Evolutionary conservation across 1,139 yeast genomes (phyloP).

Genomic region (Yamadazyma buinensis): DNA sequence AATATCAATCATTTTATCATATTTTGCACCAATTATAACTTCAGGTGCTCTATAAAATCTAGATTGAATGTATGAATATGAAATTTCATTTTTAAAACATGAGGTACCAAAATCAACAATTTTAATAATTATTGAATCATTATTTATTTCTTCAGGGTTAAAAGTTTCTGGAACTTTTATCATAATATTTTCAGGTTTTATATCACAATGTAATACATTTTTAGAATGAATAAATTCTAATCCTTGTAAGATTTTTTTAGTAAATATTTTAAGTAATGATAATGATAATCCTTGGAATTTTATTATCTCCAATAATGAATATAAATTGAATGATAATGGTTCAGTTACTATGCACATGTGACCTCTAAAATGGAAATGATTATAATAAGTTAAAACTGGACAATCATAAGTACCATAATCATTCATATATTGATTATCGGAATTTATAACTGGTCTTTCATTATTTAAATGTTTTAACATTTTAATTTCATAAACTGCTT

Average conservation of each 20-base stretch:
- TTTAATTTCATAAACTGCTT: conserved; percentile 76
- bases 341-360: conserved; percentile 84
- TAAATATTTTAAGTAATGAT: conserved; percentile 46
- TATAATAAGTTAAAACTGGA: conserved; percentile 53
- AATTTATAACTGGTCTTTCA: conserved; percentile 10
- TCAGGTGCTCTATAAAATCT: conserved; percentile 74
- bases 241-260: conserved; percentile 56
- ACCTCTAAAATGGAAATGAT: conserved; percentile 76
- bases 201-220: conserved; percentile 80
- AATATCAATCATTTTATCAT: conserved; percentile 65
- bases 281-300: conserved; percentile 60
- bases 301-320: conserved; percentile 59
- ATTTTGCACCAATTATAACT: conserved; percentile 74
- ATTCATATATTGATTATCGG: conserved; percentile 13
- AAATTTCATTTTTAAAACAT: conserved; percentile 42
- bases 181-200: conserved; percentile 87
- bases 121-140: conserved; percentile 34
- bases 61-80: conserved; percentile 61
- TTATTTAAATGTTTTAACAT: conserved; percentile 48
- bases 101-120: conserved; percentile 70
- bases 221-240: conserved; percentile 55
- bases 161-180: conserved; percentile 31
- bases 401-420: conserved; percentile 17
- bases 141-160: conserved; percentile 8
- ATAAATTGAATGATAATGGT: conserved; percentile 62